Evolutionary conservation across 805 yeast species (phyloP), one percentile per base, ranked within the genome.

Genomic region (Monosporozyma servazzii): DNA sequence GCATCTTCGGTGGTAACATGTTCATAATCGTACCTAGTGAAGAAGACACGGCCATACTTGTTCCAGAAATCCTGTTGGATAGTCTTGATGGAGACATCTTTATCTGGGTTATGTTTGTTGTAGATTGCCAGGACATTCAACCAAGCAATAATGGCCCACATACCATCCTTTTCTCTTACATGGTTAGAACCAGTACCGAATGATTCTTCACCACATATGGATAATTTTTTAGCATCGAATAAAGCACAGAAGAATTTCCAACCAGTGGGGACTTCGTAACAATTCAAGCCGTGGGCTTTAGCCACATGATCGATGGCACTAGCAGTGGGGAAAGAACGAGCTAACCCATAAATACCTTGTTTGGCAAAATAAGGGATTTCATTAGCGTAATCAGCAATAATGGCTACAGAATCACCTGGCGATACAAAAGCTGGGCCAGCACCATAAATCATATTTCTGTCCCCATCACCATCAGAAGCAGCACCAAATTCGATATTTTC

Each of bases 381-480:
- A 17, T 73, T 70, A 11, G 96, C 93, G 64, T 91, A 87, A 72
- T 93, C 98, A 17, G 97, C 89, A 66, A 93, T 93, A 59, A 93
- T 91, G 41, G 99, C 98, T 36, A 93, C 98, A 4, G 96, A 86
- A 70, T 93, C 99, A 67, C 99, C 98, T 6, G 99, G 99, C 1
- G 97, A 89, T 10, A 93, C 98, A 69, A 93, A 93, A 1, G 98
- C 79, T n/a, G 69, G 69, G 46, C 85, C 85, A 39, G 88, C 88
- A 53, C 99, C 99, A 69, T 93, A 93, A 63, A 93, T 93, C 99
- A 93, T 93, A 70, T 93, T 93, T 73, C 99, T 82, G 68, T 93
- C 99, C 69, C 99, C 99, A 63, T 93, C 99, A 69, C 99, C 99
- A 67, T 88, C 99, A n/a, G 96, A 86, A 6, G 98, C 98, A 37